Percentiles rank a stretch among this genome's conserved stretches.
These are phyloP conservation scores for Boletus sp. DNA, from an alignment of 1,284 basidiomycete species.

Conservation along the genomic window DNA sequence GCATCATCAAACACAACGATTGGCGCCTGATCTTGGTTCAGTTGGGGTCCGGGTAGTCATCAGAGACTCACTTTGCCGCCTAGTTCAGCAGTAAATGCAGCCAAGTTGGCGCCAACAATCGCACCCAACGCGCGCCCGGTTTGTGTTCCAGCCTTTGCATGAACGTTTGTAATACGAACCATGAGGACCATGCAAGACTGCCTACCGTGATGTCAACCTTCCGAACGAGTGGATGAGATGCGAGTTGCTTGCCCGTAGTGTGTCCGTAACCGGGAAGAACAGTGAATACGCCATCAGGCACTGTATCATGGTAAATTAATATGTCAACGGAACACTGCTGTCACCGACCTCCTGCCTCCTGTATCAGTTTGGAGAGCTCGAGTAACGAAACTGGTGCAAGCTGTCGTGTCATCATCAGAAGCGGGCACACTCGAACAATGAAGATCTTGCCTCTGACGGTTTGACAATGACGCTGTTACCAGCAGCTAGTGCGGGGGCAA, in stretches of 20 bases:
- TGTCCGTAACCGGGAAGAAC: conserved; percentile 73
- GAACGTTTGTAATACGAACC: conserved; percentile 10
- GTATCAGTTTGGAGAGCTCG: conserved; percentile 68
- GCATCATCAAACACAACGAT: conserved; percentile 79
- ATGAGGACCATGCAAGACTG: conserved; percentile 1
- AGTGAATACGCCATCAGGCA: conserved; percentile 74
- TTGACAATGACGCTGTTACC: conserved; percentile 85
- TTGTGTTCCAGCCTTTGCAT: conserved; percentile 68
- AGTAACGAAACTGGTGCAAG: conserved; percentile 79
- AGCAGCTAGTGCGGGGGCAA: conserved; percentile 82
- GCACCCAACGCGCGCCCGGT: conserved; percentile 73
- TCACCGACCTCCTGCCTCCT: conserved; percentile 63
- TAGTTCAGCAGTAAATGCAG: conserved; percentile 77
- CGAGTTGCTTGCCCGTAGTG: conserved; percentile 64
- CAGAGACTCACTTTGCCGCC: conserved; percentile 67
- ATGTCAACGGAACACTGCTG: neutral
- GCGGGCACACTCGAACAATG: neutral
- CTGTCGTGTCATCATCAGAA: conserved; percentile 39
- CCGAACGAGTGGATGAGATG: conserved; percentile 63
- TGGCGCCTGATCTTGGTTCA: conserved; percentile 58
- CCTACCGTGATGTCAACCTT: conserved; percentile 84
- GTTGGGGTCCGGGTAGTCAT: neutral
- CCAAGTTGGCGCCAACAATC: conserved; percentile 72
- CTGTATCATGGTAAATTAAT: conserved; percentile 40
- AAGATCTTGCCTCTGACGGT: conserved; percentile 64